phyloP scores from a whole-genome alignment of 768 basidiomycete genomes.

The Rhodotorula kratochvilovae region DNA sequence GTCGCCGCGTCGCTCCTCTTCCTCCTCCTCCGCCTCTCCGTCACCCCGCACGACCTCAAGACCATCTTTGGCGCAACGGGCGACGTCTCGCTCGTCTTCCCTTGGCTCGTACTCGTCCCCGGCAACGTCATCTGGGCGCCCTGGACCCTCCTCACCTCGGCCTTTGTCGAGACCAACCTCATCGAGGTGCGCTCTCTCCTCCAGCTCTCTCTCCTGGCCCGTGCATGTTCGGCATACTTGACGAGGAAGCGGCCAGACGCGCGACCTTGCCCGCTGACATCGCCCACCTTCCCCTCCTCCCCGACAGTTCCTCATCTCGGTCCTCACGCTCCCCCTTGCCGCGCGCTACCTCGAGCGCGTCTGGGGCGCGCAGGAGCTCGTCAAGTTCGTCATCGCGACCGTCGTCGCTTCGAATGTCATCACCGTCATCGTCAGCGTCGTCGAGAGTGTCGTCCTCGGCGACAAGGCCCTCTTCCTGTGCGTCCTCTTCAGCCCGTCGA shows the following conservation, averaged over 20 bases:
- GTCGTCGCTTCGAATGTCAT: slow-evolving; percentile 81
- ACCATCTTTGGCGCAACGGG: slow-evolving; percentile 16
- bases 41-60: slow-evolving; percentile 15
- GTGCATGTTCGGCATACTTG: too few relatives aligned
- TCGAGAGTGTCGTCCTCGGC: slow-evolving; percentile 54
- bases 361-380: slow-evolving; percentile 61
- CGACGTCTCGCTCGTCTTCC: slow-evolving; percentile 36
- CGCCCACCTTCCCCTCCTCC: neutral
- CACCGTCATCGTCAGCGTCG: slow-evolving; percentile 79
- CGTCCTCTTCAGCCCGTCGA: too few relatives aligned
- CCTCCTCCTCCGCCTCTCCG: slow-evolving; percentile 25
- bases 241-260: too few relatives aligned
- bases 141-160: slow-evolving; percentile 89
- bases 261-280: neutral
- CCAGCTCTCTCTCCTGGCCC: slow-evolving; percentile 5
- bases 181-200: slow-evolving; percentile 63
- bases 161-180: slow-evolving; percentile 75
- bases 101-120: slow-evolving; percentile 42
- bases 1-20: slow-evolving; percentile 22
- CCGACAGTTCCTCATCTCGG: slow-evolving; percentile 66
- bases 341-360: slow-evolving; percentile 87
- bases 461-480: slow-evolving; percentile 37
- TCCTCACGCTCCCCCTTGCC: slow-evolving; percentile 72
- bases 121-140: slow-evolving; percentile 53
- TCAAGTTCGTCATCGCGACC: slow-evolving; percentile 63